Evolutionary conservation across 495 filamentous ascomycete genomes (phyloP), one percentile per base, ranked within the genome.

Genomic region (Tirmania nivea): DNA sequence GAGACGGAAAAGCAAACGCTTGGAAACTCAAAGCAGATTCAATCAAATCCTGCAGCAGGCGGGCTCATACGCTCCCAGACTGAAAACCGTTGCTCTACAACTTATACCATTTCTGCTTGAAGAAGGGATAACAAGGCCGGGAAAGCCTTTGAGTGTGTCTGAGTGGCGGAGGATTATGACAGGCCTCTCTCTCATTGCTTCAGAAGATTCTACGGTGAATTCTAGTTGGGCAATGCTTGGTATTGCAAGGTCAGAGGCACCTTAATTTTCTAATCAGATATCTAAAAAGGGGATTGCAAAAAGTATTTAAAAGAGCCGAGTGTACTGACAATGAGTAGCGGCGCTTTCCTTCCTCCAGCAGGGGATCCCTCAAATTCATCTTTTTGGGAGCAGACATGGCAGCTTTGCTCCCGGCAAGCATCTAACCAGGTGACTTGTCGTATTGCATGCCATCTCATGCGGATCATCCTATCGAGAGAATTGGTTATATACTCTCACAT

Each of bases 391-490:
- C 76, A 81, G 55, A 70, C 77, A 37, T 92, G 86, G 82, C 79
- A 86, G 53, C 67, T 85, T 10, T 75, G 81, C 34, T 74, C 74
- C 45, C 77, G 87, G 34, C 75, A 76, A 54, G 70, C 90, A 31
- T 80, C 79, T 42, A 79, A 83, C 34, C 72, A 78, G 45, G 63
- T 69, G 3, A 84, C 77, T 10, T 90, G 82, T 49, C 79, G 90
- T 55, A 77, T 83, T 53, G 86, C 90, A 42, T 89, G 86, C 59
- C 74, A 84, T 60, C 68, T 94, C 8, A 73, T 94, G 64, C 66
- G 77, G 50, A 68, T 75, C 20, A 71, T 94, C 45, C 60, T 94
- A 5, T 70, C 78, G 47, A 68, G 67, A 36, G 70, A 77, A 6
- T 66, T 86, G 12, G 64, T 92, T 36, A 68, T 78, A 9, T 78